Conservation (phyloP, 179 eudicot genomes). For the Patellifolia procumbens region DNA sequence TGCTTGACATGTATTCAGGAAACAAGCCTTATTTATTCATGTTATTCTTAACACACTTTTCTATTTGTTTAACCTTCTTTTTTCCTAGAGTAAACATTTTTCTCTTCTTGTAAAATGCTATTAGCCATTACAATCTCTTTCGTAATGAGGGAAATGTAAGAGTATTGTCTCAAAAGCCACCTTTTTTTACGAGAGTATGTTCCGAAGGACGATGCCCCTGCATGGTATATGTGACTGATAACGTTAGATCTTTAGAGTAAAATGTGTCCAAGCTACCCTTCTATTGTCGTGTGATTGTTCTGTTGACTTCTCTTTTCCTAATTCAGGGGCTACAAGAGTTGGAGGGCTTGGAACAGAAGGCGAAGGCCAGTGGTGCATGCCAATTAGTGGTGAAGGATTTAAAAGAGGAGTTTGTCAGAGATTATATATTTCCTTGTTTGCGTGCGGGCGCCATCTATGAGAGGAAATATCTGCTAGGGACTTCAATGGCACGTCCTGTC, state of each 20-base stretch:
- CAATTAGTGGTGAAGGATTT: conserved; percentile 95
- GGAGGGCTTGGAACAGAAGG: conserved; percentile 89
- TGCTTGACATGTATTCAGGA: not conserved
- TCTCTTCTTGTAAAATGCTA: not conserved
- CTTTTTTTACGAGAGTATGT: not conserved
- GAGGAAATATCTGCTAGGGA: conserved; percentile 91
- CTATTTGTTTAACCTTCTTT: not conserved
- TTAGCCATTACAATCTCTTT: not conserved
- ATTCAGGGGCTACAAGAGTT: conserved; percentile 71
- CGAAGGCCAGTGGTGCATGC: conserved; percentile 97
- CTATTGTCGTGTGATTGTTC: not conserved
- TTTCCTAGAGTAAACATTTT: not conserved
- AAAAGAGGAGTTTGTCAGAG: conserved; percentile 90
- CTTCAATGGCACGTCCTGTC: conserved; percentile 99
- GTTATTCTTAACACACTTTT: not conserved
- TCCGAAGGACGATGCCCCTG: not conserved
- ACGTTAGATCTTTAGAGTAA: not conserved
- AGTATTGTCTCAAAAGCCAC: not conserved
- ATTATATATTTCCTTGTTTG: conserved; percentile 85
- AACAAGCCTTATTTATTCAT: no score
- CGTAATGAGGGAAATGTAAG: not conserved
- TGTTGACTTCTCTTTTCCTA: not conserved
- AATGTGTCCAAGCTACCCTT: not conserved
- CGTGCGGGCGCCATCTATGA: conserved; percentile 98
- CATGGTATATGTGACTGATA: not conserved